Base-by-base conservation (phyloP, 108 stramenopile species). In the Craspedostauros australis region DNA sequence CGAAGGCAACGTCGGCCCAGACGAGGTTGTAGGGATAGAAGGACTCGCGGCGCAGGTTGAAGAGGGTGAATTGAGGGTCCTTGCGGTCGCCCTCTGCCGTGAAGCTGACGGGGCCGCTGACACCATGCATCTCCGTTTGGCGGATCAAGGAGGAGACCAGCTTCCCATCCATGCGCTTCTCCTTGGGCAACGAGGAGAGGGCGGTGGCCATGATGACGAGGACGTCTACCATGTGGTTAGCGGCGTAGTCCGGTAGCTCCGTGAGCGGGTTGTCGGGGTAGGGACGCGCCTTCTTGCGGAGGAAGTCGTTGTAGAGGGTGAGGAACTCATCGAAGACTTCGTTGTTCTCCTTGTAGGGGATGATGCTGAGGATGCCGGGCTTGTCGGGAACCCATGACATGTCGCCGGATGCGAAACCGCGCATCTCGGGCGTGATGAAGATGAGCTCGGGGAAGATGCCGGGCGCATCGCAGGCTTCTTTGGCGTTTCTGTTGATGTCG, bases 241-340 rank as follows among this genome's bases (percentile, higher is more conserved):
- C 47, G 14, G 47, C 20, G 29, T 26, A 49, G 24, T 49, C 47
- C 5, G 18, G 24, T 8, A 49, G 47, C 29, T 49, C 47, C 12
- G 25, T 49, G 8, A 49, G 19, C 5, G 16, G 16, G 21, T 44
- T 12, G 7, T 15, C 42, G 6, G 6, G 42, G n/a, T n/a, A n/a
- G n/a, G n/a, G n/a, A n/a, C n/a, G n/a, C n/a, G n/a, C n/a, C n/a
- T n/a, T n/a, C n/a, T n/a, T n/a, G n/a, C n/a, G n/a, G 14, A 49
- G 47, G 47, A 14, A 49, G 14, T 8, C 20, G 11, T 49, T 14
- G 24, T 49, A 49, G 7, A 28, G 6, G 6, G 8, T 20, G 11
- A 19, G 11, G n/a, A n/a, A n/a, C n/a, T n/a, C n/a, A n/a, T n/a
- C n/a, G n/a, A n/a, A n/a, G n/a, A n/a, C n/a, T n/a, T n/a, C n/a